Evolutionary conservation across 768 basidiomycete genomes (phyloP).

Genomic region (Cystoderma amianthinum): DNA sequence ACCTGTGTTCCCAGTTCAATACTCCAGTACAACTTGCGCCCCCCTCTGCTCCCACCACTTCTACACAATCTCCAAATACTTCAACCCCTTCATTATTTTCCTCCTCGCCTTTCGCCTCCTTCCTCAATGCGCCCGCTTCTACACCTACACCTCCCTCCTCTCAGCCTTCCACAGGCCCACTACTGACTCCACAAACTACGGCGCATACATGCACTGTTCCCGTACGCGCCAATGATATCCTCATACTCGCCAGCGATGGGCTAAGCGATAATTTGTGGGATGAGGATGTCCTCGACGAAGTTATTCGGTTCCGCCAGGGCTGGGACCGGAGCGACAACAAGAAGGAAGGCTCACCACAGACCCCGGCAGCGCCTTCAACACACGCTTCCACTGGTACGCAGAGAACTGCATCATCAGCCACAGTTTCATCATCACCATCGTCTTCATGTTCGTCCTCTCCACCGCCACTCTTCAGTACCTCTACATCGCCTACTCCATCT

Average conservation of each 20-base stretch:
- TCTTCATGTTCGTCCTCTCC: neutral
- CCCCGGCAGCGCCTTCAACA: no score
- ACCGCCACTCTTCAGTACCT: no score
- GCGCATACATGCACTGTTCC: neutral
- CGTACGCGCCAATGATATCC: neutral
- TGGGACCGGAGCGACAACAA: slow-evolving; percentile 3
- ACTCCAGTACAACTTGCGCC: slow-evolving; percentile 41
- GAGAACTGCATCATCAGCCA: no score
- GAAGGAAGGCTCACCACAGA: neutral
- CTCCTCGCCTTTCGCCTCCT: neutral
- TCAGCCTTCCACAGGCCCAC: neutral
- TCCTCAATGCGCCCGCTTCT: neutral
- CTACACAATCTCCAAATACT: no score
- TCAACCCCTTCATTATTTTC: neutral
- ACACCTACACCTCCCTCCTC: neutral
- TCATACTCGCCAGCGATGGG: slow-evolving; percentile 45
- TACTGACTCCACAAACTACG: neutral
- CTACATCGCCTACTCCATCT: no score
- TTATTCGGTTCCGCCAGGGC: slow-evolving; percentile 43
- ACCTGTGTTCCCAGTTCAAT: slow-evolving; percentile 21
- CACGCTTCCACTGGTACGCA: no score
- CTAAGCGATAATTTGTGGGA: slow-evolving; percentile 87
- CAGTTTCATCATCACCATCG: neutral
- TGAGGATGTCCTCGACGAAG: slow-evolving; percentile 80
- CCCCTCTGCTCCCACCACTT: slow-evolving; percentile 12